phyloP scores from a whole-genome alignment of 768 basidiomycete species.

The Pholiota conissans region DNA sequence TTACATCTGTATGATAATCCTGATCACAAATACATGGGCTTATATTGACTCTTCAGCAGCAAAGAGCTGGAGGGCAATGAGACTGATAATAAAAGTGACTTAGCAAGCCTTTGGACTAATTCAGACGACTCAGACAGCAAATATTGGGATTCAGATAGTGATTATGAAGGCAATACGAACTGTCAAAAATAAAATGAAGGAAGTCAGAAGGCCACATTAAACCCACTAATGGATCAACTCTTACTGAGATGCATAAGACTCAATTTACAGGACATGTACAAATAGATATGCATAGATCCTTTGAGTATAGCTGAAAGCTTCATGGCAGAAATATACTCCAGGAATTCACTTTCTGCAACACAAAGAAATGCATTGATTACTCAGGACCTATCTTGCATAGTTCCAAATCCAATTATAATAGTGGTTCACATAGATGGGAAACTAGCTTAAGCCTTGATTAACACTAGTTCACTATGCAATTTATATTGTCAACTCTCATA shows the following conservation, averaged over 20 bases:
- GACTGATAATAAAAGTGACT: neutral
- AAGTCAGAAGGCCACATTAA: too few relatives aligned
- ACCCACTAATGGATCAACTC: too few relatives aligned
- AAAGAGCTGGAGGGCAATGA: neutral
- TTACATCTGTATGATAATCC: too few relatives aligned
- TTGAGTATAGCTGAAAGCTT: constrained; percentile 14
- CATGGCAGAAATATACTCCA: too few relatives aligned
- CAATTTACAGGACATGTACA: too few relatives aligned
- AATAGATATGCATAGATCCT: neutral
- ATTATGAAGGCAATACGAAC: too few relatives aligned
- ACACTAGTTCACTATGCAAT: constrained; percentile 38
- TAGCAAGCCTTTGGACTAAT: neutral
- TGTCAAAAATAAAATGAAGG: too few relatives aligned
- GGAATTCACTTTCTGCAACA: constrained; percentile 1
- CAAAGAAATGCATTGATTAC: constrained; percentile 15
- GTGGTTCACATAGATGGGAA: constrained; percentile 28
- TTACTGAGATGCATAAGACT: too few relatives aligned
- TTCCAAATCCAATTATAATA: constrained; percentile 30
- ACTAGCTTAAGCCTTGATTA: constrained; percentile 30
- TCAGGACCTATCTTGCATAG: constrained; percentile 9
- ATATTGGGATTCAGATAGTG: too few relatives aligned
- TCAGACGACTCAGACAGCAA: neutral
- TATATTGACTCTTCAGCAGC: neutral
- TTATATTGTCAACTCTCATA: constrained; percentile 33
- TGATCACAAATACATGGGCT: neutral